These are phyloP conservation scores for Xylaria arbuscula DNA, from an alignment of 2,329 filamentous ascomycete species.

Conservation along the genomic window DNA sequence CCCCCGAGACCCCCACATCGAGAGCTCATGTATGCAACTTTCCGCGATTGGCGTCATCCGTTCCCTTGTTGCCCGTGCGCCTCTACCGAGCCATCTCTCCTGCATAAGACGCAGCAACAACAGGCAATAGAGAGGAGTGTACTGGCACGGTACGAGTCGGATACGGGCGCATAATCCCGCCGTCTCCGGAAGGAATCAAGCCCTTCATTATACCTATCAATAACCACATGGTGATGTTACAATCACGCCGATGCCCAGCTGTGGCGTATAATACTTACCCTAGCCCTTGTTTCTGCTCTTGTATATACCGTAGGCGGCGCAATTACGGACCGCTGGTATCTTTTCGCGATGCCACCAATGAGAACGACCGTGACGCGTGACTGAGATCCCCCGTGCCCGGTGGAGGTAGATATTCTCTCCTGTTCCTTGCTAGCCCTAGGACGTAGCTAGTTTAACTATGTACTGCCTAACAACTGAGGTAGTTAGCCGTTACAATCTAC, in stretches of 20 bases:
- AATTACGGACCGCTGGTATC: not conserved
- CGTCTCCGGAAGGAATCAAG: not conserved
- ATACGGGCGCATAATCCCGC: not conserved
- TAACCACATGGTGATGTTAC: not conserved
- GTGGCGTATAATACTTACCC: not conserved
- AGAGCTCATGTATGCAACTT: not conserved
- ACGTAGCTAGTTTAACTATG: not conserved
- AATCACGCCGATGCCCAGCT: not conserved
- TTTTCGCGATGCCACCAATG: not conserved
- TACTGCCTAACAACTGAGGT: not conserved
- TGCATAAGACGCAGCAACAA: not conserved
- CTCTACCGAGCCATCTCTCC: not conserved
- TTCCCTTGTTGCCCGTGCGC: not conserved
- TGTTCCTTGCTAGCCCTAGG: not conserved
- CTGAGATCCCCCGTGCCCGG: not conserved
- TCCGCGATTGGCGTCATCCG: not conserved
- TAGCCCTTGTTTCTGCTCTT: not conserved
- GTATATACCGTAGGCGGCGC: not conserved
- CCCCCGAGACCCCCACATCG: not conserved
- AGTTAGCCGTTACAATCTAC: not conserved
- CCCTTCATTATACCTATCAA: not conserved
- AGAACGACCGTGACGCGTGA: not conserved
- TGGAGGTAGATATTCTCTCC: not conserved
- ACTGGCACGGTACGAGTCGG: not conserved
- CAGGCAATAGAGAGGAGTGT: not conserved